Evolutionary conservation across 768 basidiomycete genomes (phyloP).

Genomic region (Pleurotus cornucopiae): DNA sequence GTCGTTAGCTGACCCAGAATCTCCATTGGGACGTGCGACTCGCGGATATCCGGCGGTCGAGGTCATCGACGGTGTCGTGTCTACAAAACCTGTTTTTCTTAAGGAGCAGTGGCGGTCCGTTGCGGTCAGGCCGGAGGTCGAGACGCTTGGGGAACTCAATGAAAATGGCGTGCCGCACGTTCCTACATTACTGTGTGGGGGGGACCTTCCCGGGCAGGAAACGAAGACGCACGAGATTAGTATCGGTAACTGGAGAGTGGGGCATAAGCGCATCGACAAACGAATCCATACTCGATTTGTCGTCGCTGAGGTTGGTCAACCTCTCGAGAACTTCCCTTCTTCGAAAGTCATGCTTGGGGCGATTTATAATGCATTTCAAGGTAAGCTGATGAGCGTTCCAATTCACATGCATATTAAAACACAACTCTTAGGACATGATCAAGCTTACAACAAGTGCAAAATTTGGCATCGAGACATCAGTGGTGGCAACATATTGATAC

Average conservation of each 20-base stretch:
- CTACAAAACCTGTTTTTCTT: conserved; percentile 19
- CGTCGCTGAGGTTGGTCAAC: background rate
- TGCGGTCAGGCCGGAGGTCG: conserved; percentile 15
- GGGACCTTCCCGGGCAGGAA: conserved; percentile 15
- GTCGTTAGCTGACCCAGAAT: background rate
- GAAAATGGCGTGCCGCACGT: conserved; percentile 15
- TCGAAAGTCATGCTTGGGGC: conserved; percentile 7
- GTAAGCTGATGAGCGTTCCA: conserved; percentile 1
- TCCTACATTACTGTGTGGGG: conserved; percentile 16
- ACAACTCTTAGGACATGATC: conserved; percentile 16
- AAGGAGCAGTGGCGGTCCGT: conserved; percentile 27
- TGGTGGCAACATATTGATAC: conserved; percentile 19
- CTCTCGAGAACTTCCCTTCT: background rate
- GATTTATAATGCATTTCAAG: conserved; percentile 15
- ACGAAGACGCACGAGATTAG: conserved; percentile 11
- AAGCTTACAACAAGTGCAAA: conserved; percentile 12
- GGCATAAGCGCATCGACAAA: background rate
- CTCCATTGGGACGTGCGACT: conserved; percentile 19
- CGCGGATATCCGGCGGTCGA: conserved; percentile 18
- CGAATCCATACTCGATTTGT: background rate
- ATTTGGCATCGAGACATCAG: conserved; percentile 26
- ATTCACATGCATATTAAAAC: background rate
- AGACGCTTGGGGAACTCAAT: conserved; percentile 16
- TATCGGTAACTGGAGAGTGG: conserved; percentile 9
- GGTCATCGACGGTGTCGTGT: background rate